Evolutionary conservation across 306 rosid species (phyloP).

Genomic region (Ormosia semicastrata): DNA sequence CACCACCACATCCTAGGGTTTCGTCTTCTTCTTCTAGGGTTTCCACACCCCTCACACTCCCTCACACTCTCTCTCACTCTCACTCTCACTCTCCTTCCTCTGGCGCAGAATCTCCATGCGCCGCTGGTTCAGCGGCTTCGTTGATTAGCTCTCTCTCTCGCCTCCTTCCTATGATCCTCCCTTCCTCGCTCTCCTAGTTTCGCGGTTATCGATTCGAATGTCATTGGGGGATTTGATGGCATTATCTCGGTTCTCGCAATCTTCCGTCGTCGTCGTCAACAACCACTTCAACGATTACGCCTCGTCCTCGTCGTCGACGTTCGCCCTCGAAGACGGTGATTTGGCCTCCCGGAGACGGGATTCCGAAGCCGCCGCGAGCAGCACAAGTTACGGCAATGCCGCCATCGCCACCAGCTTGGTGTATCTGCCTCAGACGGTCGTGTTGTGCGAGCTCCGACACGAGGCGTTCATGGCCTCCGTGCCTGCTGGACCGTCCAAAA

Average conservation of each 20-base stretch:
- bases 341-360: slow-evolving; percentile 39
- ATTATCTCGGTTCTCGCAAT: slow-evolving; percentile 80
- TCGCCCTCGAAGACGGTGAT: neutral
- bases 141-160: slow-evolving; percentile 46
- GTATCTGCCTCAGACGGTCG: slow-evolving; percentile 73
- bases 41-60: neutral
- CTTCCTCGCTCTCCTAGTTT: neutral
- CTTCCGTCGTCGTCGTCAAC: slow-evolving; percentile 60
- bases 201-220: slow-evolving; percentile 64
- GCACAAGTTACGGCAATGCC: slow-evolving; percentile 55
- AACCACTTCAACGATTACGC: slow-evolving; percentile 27
- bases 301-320: neutral
- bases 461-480: slow-evolving; percentile 76
- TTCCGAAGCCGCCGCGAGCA: slow-evolving; percentile 62
- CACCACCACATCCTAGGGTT: slow-evolving; percentile 43
- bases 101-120: slow-evolving; percentile 59
- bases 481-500: slow-evolving; percentile 71
- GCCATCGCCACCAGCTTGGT: slow-evolving; percentile 67
- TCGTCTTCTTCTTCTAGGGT: slow-evolving; percentile 21
- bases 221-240: slow-evolving; percentile 99
- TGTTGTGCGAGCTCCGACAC: slow-evolving; percentile 77
- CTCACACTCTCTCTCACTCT: slow-evolving; percentile 1
- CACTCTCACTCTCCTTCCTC: slow-evolving; percentile 45
- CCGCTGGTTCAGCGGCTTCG: slow-evolving; percentile 87
- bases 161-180: neutral